phyloP scores from a whole-genome alignment of 257 asterid genomes.

The Jaltomata sinuosa region DNA sequence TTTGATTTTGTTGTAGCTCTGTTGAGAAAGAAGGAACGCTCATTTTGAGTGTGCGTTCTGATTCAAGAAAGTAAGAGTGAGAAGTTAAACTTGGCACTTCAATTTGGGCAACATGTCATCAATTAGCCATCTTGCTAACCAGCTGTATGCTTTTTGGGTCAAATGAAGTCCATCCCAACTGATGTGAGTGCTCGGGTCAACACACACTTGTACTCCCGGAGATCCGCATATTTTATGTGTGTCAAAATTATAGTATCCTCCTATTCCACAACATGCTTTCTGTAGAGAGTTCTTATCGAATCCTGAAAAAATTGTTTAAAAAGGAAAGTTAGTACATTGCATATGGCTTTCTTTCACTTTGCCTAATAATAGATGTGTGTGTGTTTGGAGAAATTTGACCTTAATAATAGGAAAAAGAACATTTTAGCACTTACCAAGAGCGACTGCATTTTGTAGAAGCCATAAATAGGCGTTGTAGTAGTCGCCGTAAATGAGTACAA shows the following conservation, averaged over 20 bases:
- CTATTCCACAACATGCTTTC: conserved; percentile 20
- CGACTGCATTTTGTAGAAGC: not conserved
- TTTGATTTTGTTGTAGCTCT: no score
- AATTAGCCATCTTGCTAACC: not conserved
- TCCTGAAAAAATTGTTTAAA: not conserved
- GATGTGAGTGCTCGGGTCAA: not conserved
- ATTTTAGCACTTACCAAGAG: not conserved
- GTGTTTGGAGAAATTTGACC: not conserved
- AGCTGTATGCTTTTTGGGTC: conserved; percentile 14
- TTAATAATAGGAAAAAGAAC: not conserved
- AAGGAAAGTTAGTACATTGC: not conserved
- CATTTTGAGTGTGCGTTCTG: not conserved
- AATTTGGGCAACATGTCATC: not conserved
- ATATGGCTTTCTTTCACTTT: not conserved
- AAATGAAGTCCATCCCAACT: conserved; percentile 24
- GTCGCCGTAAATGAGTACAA: conserved; percentile 10
- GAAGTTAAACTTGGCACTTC: not conserved
- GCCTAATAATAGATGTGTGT: no score
- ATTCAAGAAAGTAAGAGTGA: not conserved
- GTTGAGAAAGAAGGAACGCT: no score
- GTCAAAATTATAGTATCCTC: conserved; percentile 4
- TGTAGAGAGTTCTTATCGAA: not conserved
- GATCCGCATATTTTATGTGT: not conserved
- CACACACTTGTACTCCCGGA: conserved; percentile 2
- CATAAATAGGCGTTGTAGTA: conserved; percentile 7